Percentiles rank a stretch among this genome's conserved stretches.
Evolutionary conservation across 352 stramenopile species (phyloP).

Genomic region (Phytopythium vexans): DNA sequence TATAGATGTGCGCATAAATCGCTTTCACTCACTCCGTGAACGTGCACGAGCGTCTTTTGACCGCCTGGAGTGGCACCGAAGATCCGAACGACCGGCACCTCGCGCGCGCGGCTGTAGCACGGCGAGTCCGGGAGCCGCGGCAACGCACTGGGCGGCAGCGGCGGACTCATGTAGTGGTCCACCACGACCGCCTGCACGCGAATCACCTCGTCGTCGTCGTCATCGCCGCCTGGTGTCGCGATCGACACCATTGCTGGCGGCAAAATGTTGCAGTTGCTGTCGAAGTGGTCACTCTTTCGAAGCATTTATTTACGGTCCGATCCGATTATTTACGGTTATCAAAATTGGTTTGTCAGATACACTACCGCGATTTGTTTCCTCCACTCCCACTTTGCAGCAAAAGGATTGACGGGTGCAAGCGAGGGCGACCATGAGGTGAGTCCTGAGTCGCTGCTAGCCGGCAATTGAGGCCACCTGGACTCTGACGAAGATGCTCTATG

Average conservation of each 20-base stretch:
- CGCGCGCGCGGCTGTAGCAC: constrained; percentile 59
- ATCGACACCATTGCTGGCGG: not conserved
- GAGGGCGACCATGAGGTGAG: not conserved
- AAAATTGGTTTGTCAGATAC: not conserved
- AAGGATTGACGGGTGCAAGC: not conserved
- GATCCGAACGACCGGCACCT: constrained; percentile 86
- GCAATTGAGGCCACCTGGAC: too few relatives aligned
- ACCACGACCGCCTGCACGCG: constrained; percentile 76
- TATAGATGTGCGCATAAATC: not conserved
- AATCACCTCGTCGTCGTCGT: constrained; percentile 36
- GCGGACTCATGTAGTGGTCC: constrained; percentile 76
- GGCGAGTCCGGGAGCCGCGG: constrained; percentile 44
- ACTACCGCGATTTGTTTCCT: not conserved
- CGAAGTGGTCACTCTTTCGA: not conserved
- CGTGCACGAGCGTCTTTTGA: constrained; percentile 87
- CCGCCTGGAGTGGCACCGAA: constrained; percentile 88
- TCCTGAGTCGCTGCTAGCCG: too few relatives aligned
- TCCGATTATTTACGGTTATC: not conserved
- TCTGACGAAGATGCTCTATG: not conserved
- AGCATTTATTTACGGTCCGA: not conserved
- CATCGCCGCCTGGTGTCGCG: not conserved
- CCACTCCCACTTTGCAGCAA: not conserved
- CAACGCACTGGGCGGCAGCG: constrained; percentile 51
- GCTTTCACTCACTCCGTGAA: constrained; percentile 72
- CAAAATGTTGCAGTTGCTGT: not conserved